A percentile compares a stretch with the other conserved stretches of the same genome.
Conservation (phyloP, 768 basidiomycete species). For the Cystobasidium tubakii region DNA sequence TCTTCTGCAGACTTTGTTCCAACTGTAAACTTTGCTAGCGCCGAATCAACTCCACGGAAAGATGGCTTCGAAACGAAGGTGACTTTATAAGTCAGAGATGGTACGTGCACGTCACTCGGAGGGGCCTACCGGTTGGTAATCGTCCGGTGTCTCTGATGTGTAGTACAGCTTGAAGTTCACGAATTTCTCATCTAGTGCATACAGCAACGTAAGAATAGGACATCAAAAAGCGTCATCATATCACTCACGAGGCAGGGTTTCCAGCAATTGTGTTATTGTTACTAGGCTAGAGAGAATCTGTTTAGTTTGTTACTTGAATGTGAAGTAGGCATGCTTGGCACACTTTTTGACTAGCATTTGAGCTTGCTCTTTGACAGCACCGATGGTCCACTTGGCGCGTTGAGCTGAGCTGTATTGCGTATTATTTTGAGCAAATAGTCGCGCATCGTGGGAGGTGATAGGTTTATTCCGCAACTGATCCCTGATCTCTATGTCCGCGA, state of each 20-base stretch:
- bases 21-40: slow-evolving; percentile 34
- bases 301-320: too few relatives aligned
- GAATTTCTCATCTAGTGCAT: slow-evolving; percentile 62
- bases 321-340: background rate
- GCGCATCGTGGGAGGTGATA: slow-evolving; percentile 7
- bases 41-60: background rate
- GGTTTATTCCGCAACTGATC: slow-evolving; percentile 40
- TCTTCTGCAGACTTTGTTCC: slow-evolving; percentile 34
- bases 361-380: slow-evolving; percentile 39
- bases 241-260: background rate
- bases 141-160: slow-evolving; percentile 66
- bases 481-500: slow-evolving; percentile 38
- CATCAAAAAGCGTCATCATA: slow-evolving; percentile 33
- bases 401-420: background rate
- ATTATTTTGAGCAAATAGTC: background rate
- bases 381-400: slow-evolving; percentile 17
- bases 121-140: slow-evolving; percentile 76
- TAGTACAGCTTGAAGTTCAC: slow-evolving; percentile 87
- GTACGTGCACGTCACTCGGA: slow-evolving; percentile 46
- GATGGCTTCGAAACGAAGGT: background rate
- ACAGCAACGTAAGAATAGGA: slow-evolving; percentile 40
- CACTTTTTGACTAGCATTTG: slow-evolving; percentile 67
- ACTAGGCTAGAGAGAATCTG: background rate
- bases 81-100: background rate
- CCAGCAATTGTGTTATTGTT: background rate